Base-by-base conservation (phyloP, 805 yeast genomes). In the Maudiozyma barnettii region DNA sequence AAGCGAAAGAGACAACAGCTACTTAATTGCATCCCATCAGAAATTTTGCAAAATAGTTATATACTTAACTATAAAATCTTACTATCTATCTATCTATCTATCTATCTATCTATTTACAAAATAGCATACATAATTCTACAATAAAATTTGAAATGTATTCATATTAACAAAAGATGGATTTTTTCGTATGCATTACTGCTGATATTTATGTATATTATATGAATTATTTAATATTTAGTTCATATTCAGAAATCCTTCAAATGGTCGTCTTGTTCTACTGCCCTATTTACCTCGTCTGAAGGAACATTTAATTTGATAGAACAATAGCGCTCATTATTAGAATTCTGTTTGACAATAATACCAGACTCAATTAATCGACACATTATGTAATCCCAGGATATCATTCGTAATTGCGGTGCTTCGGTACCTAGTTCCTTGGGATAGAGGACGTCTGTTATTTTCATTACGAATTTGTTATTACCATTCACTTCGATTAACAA, bases 331-430 rank as follows among this genome's bases (percentile, higher is more conserved):
- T 86, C 95, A 23, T 88, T 81, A 43, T 74, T 75, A 49, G 77
- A 68, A 42, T 76, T 76, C 58, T 86, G 95, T 56, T 79, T 82
- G 3, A 79, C 68, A 2, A 93, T 51, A 5, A 91, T 68, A 0
- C 97, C 98, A 40, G 81, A 79, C 47, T 89, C 96, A 13, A 78
- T 77, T 47, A 91, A 68, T 56, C 88, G 95, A 42, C 73, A 71
- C 7, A 89, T 57, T 1, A 86, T 72, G 45, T 70, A 77, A 35
- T 63, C 65, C 68, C 68, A 64, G 1, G 75, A 75, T 54, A 85
- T 76, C 4, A 85, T 81, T 22, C 72, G 70, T 23, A 84, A 70
- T 48, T 62, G 65, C 5, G 44, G 46, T 26, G 43, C 21, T 23
- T 47, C 44, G 12, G 33, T 39, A 4, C 44, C 38, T n/a, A 63